These are phyloP conservation scores for Cystobasidium tubakii DNA, from an alignment of 768 basidiomycete species.

Conservation along the genomic window DNA sequence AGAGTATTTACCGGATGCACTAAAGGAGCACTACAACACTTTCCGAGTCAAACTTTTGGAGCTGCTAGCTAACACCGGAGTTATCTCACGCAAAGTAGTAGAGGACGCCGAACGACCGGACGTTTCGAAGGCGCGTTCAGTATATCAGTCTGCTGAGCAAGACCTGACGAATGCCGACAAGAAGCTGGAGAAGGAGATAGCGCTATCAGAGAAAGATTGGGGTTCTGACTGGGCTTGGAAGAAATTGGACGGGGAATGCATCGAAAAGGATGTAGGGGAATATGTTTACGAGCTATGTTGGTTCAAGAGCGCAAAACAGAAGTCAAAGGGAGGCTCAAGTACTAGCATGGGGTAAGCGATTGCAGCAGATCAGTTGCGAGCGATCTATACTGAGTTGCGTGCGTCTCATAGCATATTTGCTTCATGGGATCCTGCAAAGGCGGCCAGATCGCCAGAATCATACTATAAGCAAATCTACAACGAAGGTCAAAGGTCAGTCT, in stretches of 20 bases:
- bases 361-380: too few species aligned
- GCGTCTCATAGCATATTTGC: constrained; percentile 71
- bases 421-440: constrained; percentile 67
- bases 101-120: constrained; percentile 43
- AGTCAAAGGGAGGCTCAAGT: constrained; percentile 70
- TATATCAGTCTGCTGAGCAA: constrained; percentile 50
- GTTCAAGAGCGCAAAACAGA: constrained; percentile 81
- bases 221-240: constrained; percentile 77
- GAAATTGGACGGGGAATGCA: constrained; percentile 75
- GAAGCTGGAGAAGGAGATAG: constrained; percentile 51
- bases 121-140: constrained; percentile 48
- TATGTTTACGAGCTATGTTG: constrained; percentile 92
- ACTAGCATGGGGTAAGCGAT: constrained; percentile 77
- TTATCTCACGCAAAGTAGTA: constrained; percentile 47
- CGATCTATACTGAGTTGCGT: too few species aligned
- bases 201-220: constrained; percentile 60
- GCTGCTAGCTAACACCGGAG: constrained; percentile 62
- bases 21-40: constrained; percentile 67
- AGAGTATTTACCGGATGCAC: constrained; percentile 75
- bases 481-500: constrained; percentile 62
- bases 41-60: constrained; percentile 60
- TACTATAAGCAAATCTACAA: constrained; percentile 78
- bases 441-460: constrained; percentile 60
- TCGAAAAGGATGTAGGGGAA: constrained; percentile 82
- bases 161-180: constrained; percentile 61